Evolutionary conservation across 1,139 yeast species (phyloP).

Genomic region (Candida freyschussii): DNA sequence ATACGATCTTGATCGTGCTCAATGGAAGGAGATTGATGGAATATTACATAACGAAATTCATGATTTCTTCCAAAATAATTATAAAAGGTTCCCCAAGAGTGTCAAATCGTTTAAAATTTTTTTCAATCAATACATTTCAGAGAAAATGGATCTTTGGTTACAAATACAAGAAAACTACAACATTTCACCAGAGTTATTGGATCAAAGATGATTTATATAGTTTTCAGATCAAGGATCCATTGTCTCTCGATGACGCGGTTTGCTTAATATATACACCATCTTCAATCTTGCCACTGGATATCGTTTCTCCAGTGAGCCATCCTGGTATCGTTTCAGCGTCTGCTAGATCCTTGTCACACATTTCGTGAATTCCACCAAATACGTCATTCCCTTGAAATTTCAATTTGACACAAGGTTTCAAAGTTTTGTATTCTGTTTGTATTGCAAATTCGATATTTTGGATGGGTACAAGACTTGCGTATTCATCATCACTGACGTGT

Average conservation of each 20-base stretch:
- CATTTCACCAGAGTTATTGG: not conserved
- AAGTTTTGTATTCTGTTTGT: conserved; percentile 21
- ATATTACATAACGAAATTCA: conserved; percentile 11
- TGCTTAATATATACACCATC: conserved; percentile 32
- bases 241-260: not conserved
- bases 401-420: conserved; percentile 37
- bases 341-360: conserved; percentile 50
- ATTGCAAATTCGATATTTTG: conserved; percentile 46
- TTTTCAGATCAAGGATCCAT: conserved; percentile 3
- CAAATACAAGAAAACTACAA: conserved; percentile 2
- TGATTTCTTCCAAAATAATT: conserved; percentile 11
- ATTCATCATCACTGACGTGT: conserved; percentile 31
- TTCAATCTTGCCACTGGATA: conserved; percentile 46
- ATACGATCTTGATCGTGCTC: conserved; percentile 1
- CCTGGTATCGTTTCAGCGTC: conserved; percentile 58
- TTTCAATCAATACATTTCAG: conserved; percentile 18
- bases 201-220: conserved; percentile 1
- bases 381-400: conserved; percentile 68
- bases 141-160: conserved; percentile 14
- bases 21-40: conserved; percentile 8
- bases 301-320: conserved; percentile 78
- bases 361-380: conserved; percentile 74
- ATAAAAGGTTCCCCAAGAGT: conserved; percentile 11
- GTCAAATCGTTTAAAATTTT: conserved; percentile 12
- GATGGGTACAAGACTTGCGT: conserved; percentile 49